Percentiles rank a stretch among this genome's conserved stretches.
phyloP scores from a whole-genome alignment of 2,329 filamentous ascomycete genomes.

The Scorias spongiosa region DNA sequence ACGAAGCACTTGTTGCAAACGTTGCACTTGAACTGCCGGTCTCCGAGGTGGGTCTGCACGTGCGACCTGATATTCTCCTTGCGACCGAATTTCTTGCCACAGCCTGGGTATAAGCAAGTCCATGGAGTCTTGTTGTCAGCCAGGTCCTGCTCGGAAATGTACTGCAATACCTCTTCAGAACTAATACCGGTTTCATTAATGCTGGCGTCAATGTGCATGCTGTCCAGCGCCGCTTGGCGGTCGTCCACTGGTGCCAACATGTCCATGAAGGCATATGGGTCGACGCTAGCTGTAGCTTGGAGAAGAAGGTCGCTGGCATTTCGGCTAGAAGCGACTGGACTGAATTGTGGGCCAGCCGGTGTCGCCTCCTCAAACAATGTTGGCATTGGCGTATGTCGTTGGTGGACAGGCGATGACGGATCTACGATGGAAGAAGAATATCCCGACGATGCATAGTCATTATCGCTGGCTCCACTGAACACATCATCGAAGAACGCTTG shows the following conservation, averaged over 20 bases:
- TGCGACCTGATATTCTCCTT: slow-evolving; percentile 99
- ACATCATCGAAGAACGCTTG: not conserved
- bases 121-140: slow-evolving; percentile 25
- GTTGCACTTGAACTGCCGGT: slow-evolving; percentile 87
- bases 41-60: slow-evolving; percentile 92
- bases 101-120: slow-evolving; percentile 46
- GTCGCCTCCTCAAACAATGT: slow-evolving; percentile 21
- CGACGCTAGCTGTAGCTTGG: slow-evolving; percentile 16
- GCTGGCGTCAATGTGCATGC: slow-evolving; percentile 42
- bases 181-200: slow-evolving; percentile 71
- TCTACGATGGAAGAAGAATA: slow-evolving; percentile 34
- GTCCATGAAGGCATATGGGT: slow-evolving; percentile 16
- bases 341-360: slow-evolving; percentile 9
- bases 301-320: slow-evolving; percentile 6
- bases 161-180: slow-evolving; percentile 50
- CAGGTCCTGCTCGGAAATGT: slow-evolving; percentile 32
- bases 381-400: slow-evolving; percentile 21
- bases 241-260: slow-evolving; percentile 15
- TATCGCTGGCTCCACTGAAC: slow-evolving; percentile 16
- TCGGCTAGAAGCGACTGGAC: not conserved
- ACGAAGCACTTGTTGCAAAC: slow-evolving; percentile 93
- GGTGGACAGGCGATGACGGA: slow-evolving; percentile 28
- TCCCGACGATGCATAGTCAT: slow-evolving; percentile 32
- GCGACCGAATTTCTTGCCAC: slow-evolving; percentile 81
- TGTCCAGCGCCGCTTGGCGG: slow-evolving; percentile 29